Evolutionary conservation across 2,329 filamentous ascomycete genomes (phyloP), one percentile per base, ranked within the genome.

Genomic region (Epichloe uncinata): DNA sequence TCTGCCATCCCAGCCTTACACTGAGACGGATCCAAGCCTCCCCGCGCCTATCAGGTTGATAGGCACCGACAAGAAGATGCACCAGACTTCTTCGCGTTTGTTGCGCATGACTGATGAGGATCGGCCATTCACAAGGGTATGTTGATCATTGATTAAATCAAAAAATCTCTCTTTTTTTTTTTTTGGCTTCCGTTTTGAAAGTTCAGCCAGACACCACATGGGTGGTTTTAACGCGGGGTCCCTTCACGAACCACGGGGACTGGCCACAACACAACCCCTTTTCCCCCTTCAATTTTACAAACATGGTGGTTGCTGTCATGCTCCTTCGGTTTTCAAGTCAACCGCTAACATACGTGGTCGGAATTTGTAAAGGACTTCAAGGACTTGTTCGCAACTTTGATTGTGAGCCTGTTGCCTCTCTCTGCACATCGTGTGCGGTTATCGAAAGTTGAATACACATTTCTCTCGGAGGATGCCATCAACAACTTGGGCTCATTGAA

Each of bases 61-160:
- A 26, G 46, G 52, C 35, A 49, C 56, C 47, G 60, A 73, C 58
- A 79, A 73, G 77, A 95, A 90, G 68, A 97, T 98, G 93, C 93
- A 98, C 77, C 93, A 98, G 71, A 97, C 93, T 55, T 96, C 91
- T 33, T 96, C 90, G 61, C 82, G 91, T 67, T 75, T 97, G 62
- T 76, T 98, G 75, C 89, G 93, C 69, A 96, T 97, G 91, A 97
- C 93, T 67, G 87, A 93, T 63, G 93, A 97, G 75, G 93, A 97
- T 63, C 81, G 91, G 62, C 93, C 93, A 41, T 97, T 91, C 65
- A 95, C 89, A 51, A 87, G 85, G 73, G 89, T 95, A 78, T 30
- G 26, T 30, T 30, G 26, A 30, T 9, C 8, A 30, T 9, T 30
- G 3, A 9, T 30, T 9, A 9, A 30, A 4, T 9, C n/a, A n/a